These are phyloP conservation scores for Bertia moriformis DNA, from an alignment of 2,329 filamentous ascomycete genomes.

Conservation along the genomic window DNA sequence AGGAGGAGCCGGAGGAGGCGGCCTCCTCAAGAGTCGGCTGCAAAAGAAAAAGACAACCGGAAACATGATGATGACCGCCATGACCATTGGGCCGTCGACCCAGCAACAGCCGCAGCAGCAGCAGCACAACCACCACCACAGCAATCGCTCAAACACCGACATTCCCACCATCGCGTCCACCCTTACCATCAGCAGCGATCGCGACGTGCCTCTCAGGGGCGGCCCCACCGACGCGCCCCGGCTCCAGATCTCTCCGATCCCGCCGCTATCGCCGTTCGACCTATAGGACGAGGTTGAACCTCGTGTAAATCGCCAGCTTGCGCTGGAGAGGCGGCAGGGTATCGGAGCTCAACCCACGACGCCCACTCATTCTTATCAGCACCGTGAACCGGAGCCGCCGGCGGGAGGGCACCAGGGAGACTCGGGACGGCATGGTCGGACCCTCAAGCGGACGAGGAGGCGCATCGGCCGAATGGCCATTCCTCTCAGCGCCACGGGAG, in stretches of 20 bases:
- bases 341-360: background rate
- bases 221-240: constrained; percentile 27
- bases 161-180: constrained; percentile 28
- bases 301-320: background rate
- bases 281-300: constrained; percentile 36
- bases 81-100: constrained; percentile 2
- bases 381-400: background rate
- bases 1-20: too few relatives aligned
- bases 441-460: background rate
- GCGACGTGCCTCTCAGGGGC: constrained; percentile 16
- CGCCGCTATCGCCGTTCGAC: constrained; percentile 49
- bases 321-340: background rate
- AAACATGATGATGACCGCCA: constrained; percentile 10
- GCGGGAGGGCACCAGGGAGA: background rate
- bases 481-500: background rate
- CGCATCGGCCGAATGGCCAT: background rate
- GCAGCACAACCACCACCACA: constrained; percentile 9
- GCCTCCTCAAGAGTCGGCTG: background rate
- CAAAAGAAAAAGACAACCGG: constrained; percentile 5
- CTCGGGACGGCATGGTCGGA: background rate
- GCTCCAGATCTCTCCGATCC: constrained; percentile 5
- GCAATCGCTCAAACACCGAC: constrained; percentile 11
- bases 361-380: background rate
- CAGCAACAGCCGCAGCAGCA: constrained; percentile 10
- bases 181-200: constrained; percentile 27